Percentiles rank a stretch among this genome's conserved stretches.
Conservation (phyloP, 192 early-diverging fungal genomes). For the Geosiphon pyriformis region DNA sequence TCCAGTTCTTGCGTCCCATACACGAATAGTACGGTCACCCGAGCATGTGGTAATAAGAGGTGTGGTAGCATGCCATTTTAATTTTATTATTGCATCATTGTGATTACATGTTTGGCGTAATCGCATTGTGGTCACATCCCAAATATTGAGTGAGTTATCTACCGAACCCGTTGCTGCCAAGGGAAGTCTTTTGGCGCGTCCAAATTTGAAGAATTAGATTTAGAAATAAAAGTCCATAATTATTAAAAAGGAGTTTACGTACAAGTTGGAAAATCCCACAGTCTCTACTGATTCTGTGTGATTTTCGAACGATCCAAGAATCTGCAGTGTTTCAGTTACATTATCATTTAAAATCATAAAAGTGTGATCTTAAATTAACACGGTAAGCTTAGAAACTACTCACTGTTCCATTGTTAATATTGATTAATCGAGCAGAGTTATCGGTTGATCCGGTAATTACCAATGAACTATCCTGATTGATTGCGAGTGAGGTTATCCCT, state of each 20-base stretch:
- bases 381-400: constrained; percentile 16
- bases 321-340: too few relatives aligned
- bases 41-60: constrained; percentile 73
- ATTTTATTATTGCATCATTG: constrained; percentile 78
- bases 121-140: constrained; percentile 83
- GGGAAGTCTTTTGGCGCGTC: constrained; percentile 40
- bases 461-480: constrained; percentile 70
- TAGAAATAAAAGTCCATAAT: not conserved
- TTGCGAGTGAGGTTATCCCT: constrained; percentile 66
- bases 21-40: constrained; percentile 70
- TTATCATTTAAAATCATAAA: too few relatives aligned
- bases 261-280: constrained; percentile 70
- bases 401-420: constrained; percentile 65
- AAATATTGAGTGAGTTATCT: constrained; percentile 85
- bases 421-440: constrained; percentile 70
- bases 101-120: constrained; percentile 79
- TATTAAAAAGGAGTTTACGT: constrained; percentile 15
- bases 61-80: constrained; percentile 64
- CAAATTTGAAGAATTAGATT: not conserved
- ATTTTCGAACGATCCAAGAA: constrained; percentile 77
- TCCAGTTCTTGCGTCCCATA: constrained; percentile 93
- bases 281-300: constrained; percentile 83
- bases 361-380: too few relatives aligned
- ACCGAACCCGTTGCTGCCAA: constrained; percentile 81
- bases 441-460: constrained; percentile 81